Evolutionary conservation across 495 filamentous ascomycete genomes (phyloP).

Genomic region (Penicillium parvum): DNA sequence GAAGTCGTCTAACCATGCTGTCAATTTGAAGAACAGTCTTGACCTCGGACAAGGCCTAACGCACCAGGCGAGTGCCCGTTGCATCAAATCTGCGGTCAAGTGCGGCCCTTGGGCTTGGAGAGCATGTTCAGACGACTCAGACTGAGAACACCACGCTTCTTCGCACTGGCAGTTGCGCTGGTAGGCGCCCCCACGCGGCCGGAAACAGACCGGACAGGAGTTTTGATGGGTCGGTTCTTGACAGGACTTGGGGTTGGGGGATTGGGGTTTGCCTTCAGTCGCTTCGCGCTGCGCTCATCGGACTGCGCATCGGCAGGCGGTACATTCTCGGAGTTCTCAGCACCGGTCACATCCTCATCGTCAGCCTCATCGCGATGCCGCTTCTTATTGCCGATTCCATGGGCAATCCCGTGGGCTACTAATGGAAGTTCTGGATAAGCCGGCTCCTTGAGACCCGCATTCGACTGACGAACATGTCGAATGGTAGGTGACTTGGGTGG

Average conservation of each 20-base stretch:
- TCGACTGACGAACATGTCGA: constrained; percentile 36
- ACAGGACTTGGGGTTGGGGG: constrained; percentile 34
- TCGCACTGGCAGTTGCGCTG: constrained; percentile 21
- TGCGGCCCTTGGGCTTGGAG: constrained; percentile 44
- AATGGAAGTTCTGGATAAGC: constrained; percentile 35
- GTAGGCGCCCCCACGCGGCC: constrained; percentile 33
- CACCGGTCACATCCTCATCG: constrained; percentile 49
- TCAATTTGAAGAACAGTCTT: no score
- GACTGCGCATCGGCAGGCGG: constrained; percentile 30
- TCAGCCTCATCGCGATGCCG: constrained; percentile 50
- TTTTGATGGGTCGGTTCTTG: constrained; percentile 33
- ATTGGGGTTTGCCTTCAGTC: constrained; percentile 37
- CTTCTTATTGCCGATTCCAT: constrained; percentile 74
- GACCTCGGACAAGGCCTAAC: no score
- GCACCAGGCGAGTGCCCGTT: constrained; percentile 11
- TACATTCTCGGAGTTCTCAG: constrained; percentile 40
- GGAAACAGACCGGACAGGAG: constrained; percentile 30
- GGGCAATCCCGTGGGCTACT: constrained; percentile 65
- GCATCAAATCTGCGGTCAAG: constrained; percentile 10
- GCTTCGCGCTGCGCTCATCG: constrained; percentile 42
- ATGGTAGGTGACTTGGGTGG: constrained; percentile 26
- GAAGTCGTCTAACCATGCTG: no score
- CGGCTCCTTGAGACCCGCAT: constrained; percentile 5
- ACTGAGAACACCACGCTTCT: constrained; percentile 36
- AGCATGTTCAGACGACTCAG: constrained; percentile 50